Percentiles rank a stretch among this genome's conserved stretches.
Conservation (phyloP, 108 stramenopile species). For the Skeletonema marinoi region DNA sequence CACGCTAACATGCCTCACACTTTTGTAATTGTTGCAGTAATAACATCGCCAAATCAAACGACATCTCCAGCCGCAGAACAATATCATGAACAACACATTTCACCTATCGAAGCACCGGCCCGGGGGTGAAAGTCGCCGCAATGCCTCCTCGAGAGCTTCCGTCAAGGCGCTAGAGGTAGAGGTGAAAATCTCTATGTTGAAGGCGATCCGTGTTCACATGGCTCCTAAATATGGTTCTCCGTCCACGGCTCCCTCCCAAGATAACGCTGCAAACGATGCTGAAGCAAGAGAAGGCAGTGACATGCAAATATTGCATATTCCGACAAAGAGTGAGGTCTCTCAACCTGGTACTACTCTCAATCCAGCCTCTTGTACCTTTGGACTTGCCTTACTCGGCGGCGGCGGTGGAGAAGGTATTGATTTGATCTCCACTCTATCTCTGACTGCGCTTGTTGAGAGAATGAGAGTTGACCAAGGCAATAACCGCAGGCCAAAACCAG, state of each 20-base stretch:
- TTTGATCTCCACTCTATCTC: not conserved
- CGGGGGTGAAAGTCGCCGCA: not conserved
- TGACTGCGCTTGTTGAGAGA: not conserved
- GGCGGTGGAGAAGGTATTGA: not conserved
- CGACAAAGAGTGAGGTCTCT: not conserved
- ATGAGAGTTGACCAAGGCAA: not conserved
- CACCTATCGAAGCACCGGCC: not conserved
- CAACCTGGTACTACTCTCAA: not conserved
- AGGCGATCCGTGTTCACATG: not conserved
- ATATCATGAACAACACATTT: not conserved
- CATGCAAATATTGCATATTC: too few species aligned
- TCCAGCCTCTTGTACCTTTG: not conserved
- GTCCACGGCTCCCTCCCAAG: not conserved
- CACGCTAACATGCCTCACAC: too few species aligned
- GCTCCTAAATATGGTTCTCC: too few species aligned
- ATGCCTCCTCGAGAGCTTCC: not conserved
- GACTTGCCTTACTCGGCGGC: not conserved
- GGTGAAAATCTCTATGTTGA: not conserved
- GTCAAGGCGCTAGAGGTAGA: not conserved
- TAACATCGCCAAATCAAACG: too few species aligned
- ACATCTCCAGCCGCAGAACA: too few species aligned
- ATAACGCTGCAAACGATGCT: not conserved
- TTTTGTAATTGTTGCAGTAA: too few species aligned
- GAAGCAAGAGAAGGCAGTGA: too few species aligned
- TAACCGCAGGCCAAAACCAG: not conserved